Evolutionary conservation across 163 green algal species (phyloP), one percentile per base, ranked within the genome.

Genomic region (Volvox carteri): DNA sequence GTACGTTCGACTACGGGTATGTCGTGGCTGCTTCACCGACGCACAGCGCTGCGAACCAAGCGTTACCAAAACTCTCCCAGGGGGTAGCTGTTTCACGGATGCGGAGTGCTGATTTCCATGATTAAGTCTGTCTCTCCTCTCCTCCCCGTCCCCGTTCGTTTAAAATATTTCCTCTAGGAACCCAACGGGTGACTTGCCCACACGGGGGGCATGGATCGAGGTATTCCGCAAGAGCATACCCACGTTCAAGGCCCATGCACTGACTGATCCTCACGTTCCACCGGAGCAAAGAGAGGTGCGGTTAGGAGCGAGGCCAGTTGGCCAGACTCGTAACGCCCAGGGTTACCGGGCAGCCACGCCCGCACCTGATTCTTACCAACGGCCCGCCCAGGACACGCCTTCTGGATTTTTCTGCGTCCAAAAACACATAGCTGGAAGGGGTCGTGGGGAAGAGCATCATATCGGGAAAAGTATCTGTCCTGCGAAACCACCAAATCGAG

Each of bases 201-300:
- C 44, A 3, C 46, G 46, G 21, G 23, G n/a, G 14, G 81, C 78
- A 7, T 92, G 90, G 90, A 85, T 92, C 12, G 87, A 92, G 37
- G 90, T 93, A 0, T 93, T 93, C 50, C 85, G 90, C 41, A 92
- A 92, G 46, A 84, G 52, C 56, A 90, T 90, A 46, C 90, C 90
- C 5, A 90, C 90, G 0, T 93, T 91, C 70, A 78, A 48, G 33
- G 4, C 68, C 11, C 80, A 90, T 56, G 87, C 87, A 1, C 18
- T 68, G 3, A 68, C 37, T 3, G 90, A 92, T 41, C 25, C n/a
- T 1, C 50, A 33, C 6, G 50, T 92, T 35, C 62, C 74, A 4
- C 62, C 41, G 21, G 75, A 35, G 2, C 5, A 60, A 16, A 68
- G 81, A 3, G 33, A 87, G 86, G 86, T 91, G 60, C 52, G 85